These are phyloP conservation scores for Suillus fuscotomentosus DNA, from an alignment of 768 basidiomycete species.

Conservation along the genomic window DNA sequence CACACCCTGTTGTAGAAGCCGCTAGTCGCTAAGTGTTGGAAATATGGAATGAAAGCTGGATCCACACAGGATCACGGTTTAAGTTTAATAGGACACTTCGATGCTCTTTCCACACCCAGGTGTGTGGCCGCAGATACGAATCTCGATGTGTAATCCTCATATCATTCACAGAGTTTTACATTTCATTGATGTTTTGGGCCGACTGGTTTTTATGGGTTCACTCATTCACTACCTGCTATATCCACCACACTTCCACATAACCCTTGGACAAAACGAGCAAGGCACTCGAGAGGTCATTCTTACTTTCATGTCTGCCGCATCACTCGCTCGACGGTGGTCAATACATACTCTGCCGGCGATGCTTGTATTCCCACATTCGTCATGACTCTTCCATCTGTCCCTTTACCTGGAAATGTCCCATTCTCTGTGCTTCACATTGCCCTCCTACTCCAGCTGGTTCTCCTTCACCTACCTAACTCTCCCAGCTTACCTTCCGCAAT, in stretches of 20 bases:
- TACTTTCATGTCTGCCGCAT: slow-evolving; percentile 38
- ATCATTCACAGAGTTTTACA: slow-evolving; percentile 39
- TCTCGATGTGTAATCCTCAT: slow-evolving; percentile 1
- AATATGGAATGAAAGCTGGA: slow-evolving; percentile 22
- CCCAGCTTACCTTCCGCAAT: slow-evolving; percentile 48
- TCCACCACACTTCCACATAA: slow-evolving; percentile 37
- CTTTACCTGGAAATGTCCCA: slow-evolving; percentile 37
- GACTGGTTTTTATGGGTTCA: slow-evolving; percentile 39
- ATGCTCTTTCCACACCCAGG: slow-evolving; percentile 46
- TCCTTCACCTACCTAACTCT: slow-evolving; percentile 43
- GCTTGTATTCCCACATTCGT: slow-evolving; percentile 41
- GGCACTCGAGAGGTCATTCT: slow-evolving; percentile 38
- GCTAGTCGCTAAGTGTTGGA: slow-evolving; percentile 43
- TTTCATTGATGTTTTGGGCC: slow-evolving; percentile 39
- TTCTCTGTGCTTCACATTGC: slow-evolving; percentile 43
- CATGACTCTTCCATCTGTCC: slow-evolving; percentile 39
- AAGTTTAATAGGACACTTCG: slow-evolving; percentile 26
- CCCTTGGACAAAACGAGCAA: slow-evolving; percentile 16
- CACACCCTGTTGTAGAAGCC: slow-evolving; percentile 40
- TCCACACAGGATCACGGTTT: background rate
- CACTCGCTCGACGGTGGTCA: slow-evolving; percentile 33
- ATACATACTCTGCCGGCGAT: slow-evolving; percentile 33
- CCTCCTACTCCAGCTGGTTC: slow-evolving; percentile 36
- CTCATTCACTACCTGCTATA: slow-evolving; percentile 41
- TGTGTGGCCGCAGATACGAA: slow-evolving; percentile 20